phyloP scores from a whole-genome alignment of 768 basidiomycete species.

The Pulveroboletus sp. region DNA sequence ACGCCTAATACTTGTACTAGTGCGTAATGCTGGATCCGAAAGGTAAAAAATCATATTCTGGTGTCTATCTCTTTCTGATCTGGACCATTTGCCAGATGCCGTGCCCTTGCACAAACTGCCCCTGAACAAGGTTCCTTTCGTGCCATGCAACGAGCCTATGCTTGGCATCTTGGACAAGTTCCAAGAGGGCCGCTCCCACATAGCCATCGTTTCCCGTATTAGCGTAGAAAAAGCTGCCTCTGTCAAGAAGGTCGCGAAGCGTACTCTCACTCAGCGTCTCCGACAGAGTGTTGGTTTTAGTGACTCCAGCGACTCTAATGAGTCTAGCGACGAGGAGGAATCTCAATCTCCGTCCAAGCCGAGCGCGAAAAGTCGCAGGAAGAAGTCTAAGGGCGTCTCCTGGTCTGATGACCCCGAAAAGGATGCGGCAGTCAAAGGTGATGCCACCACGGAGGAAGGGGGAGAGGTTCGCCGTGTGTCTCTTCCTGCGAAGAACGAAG shows the following conservation, averaged over 20 bases:
- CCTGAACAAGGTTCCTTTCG: constrained; percentile 82
- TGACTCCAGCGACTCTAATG: constrained; percentile 54
- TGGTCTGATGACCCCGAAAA: constrained; percentile 35
- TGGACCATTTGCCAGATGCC: constrained; percentile 50
- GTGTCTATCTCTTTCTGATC: background rate
- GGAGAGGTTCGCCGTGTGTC: constrained; percentile 12
- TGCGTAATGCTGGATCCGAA: constrained; percentile 87
- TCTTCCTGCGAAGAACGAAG: constrained; percentile 11
- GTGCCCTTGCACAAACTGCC: constrained; percentile 80
- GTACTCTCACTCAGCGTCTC: constrained; percentile 74
- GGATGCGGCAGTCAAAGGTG: constrained; percentile 28
- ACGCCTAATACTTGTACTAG: constrained; percentile 12
- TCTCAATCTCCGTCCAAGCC: constrained; percentile 20
- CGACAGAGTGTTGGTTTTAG: constrained; percentile 73
- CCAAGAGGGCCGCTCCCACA: constrained; percentile 88
- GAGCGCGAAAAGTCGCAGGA: constrained; percentile 15
- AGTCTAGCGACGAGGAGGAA: constrained; percentile 43
- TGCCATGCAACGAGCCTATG: constrained; percentile 83
- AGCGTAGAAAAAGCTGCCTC: constrained; percentile 72
- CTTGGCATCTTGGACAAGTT: constrained; percentile 85
- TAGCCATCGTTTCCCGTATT: constrained; percentile 85
- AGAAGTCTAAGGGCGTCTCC: constrained; percentile 26
- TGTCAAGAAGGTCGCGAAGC: constrained; percentile 81
- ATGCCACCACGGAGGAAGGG: constrained; percentile 17
- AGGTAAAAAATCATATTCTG: constrained; percentile 35